Evolutionary conservation across 2,329 filamentous ascomycete genomes (phyloP).

Genomic region (Trichoderma harzianum): DNA sequence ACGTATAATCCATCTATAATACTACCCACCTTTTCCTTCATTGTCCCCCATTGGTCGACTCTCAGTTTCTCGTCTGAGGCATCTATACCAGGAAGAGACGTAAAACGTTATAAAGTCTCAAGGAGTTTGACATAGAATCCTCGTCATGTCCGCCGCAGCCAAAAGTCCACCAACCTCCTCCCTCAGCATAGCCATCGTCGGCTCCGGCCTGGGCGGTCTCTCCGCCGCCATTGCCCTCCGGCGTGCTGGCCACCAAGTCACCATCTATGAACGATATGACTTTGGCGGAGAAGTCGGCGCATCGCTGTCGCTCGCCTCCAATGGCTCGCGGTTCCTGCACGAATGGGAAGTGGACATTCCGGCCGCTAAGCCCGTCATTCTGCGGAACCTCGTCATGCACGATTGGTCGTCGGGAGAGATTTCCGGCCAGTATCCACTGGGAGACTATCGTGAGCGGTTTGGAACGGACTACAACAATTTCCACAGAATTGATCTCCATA

Average conservation of each 20-base stretch:
- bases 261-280: constrained; percentile 60
- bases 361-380: constrained; percentile 57
- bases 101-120: not conserved
- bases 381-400: constrained; percentile 58
- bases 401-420: constrained; percentile 62
- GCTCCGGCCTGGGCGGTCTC: constrained; percentile 40
- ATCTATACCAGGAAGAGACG: not conserved
- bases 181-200: constrained; percentile 38
- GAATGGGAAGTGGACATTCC: constrained; percentile 60
- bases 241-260: constrained; percentile 41
- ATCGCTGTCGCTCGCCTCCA: constrained; percentile 60
- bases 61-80: not conserved
- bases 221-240: constrained; percentile 39
- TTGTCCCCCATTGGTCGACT: not conserved
- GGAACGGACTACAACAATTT: constrained; percentile 63
- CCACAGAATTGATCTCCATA: constrained; percentile 60
- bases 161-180: not conserved
- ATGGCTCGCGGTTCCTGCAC: constrained; percentile 60
- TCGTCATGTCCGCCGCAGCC: not conserved
- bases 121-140: not conserved
- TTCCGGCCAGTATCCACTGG: constrained; percentile 55
- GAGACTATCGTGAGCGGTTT: constrained; percentile 59
- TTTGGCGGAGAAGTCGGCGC: constrained; percentile 64
- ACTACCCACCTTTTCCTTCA: not conserved
- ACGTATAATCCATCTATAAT: not conserved